Evolutionary conservation across 306 rosid genomes (phyloP).

Genomic region (Vigna angularis): DNA sequence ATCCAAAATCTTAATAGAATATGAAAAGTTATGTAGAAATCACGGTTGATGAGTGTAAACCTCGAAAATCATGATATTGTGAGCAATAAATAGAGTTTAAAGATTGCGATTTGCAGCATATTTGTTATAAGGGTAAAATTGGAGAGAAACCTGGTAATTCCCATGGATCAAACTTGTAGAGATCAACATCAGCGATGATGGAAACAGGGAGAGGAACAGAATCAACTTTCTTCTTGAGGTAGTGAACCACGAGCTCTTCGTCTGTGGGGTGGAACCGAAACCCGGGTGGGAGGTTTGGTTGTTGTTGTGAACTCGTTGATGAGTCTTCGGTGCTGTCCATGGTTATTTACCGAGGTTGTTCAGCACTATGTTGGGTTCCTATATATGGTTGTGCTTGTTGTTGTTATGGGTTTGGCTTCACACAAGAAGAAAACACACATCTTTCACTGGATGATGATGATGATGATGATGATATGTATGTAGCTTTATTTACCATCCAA

Average conservation of each 20-base stretch:
- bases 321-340: constrained; percentile 79
- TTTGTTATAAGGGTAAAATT: neutral
- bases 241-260: constrained; percentile 83
- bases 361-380: constrained; percentile 3
- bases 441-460: neutral
- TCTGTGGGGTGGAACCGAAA: constrained; percentile 52
- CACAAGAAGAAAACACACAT: constrained; percentile 7
- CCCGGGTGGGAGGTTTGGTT: constrained; percentile 79
- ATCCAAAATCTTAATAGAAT: neutral
- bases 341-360: neutral
- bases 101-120: neutral
- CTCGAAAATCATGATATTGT: neutral
- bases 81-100: neutral
- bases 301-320: constrained; percentile 54
- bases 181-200: constrained; percentile 45
- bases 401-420: constrained; percentile 7
- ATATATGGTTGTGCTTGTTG: neutral
- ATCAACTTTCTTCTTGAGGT: constrained; percentile 66
- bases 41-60: neutral
- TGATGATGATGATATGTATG: neutral
- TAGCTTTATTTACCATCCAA: neutral
- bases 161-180: constrained; percentile 89
- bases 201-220: constrained; percentile 71
- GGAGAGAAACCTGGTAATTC: constrained; percentile 73
- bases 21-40: neutral